Evolutionary conservation across 139 green algal genomes (phyloP), one percentile per base, ranked within the genome.

Genomic region (Trebouxia sp.): DNA sequence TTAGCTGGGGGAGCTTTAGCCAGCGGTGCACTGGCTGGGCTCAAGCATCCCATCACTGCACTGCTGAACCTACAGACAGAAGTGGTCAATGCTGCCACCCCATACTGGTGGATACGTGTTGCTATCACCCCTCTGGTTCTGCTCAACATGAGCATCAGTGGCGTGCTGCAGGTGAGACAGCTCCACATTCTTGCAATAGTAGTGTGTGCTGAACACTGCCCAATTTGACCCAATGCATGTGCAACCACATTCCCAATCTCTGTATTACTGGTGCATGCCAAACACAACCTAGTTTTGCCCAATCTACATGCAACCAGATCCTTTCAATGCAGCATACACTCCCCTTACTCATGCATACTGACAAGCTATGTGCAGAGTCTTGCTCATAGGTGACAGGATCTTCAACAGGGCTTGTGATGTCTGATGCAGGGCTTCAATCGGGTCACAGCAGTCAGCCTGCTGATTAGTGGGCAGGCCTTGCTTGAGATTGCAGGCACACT

Each of bases 151-250:
- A 78, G 72, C 28, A 41, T 83, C 5, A 80, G 70, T 1, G 89
- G 89, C 6, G 85, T 94, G 14, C 82, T 92, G 22, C 87, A 92
- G 80, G 89, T 89, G 10, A 85, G 82, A 66, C n/a, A n/a, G n/a
- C 65, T 78, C 15, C 42, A 30, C 35, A 5, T 35, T 69, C 56
- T n/a, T n/a, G n/a, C n/a, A n/a, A n/a, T n/a, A n/a, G n/a, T n/a
- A n/a, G n/a, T n/a, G n/a, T n/a, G n/a, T n/a, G n/a, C n/a, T n/a
- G n/a, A n/a, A n/a, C n/a, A n/a, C n/a, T n/a, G n/a, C n/a, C n/a
- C n/a, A n/a, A n/a, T n/a, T n/a, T n/a, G n/a, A n/a, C n/a, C n/a
- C n/a, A n/a, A n/a, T n/a, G n/a, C 47, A 53, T 5, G 47, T 53
- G 47, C 47, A 4, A n/a, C n/a, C n/a, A n/a, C n/a, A n/a, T n/a